Conservation (phyloP, 1,139 yeast species). For the Candida tunisiensis region DNA sequence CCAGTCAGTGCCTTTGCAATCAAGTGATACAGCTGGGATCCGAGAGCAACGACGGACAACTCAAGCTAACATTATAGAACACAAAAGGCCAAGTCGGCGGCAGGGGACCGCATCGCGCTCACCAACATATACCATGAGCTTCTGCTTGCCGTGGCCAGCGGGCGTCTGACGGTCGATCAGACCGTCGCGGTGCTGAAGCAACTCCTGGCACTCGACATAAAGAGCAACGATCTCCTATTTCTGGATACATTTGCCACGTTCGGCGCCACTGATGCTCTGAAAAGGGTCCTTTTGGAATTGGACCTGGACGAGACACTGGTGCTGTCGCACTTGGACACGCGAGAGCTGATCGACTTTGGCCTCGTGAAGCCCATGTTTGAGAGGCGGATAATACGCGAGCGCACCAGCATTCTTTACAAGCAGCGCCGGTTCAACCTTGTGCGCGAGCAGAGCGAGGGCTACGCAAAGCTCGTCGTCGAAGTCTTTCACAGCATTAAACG, state of each 20-base stretch:
- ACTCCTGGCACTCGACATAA: neutral
- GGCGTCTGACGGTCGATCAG: neutral
- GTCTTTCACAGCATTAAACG: too few species aligned
- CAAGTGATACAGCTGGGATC: neutral
- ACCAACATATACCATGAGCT: neutral
- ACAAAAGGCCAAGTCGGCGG: neutral
- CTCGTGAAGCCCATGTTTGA: neutral
- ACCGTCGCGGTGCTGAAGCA: neutral
- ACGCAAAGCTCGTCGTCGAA: conserved; percentile 44
- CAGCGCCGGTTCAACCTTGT: conserved; percentile 57
- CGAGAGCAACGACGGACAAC: neutral
- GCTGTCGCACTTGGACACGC: neutral
- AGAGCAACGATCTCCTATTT: neutral
- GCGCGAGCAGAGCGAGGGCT: conserved; percentile 77
- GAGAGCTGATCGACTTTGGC: neutral
- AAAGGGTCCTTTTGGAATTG: neutral
- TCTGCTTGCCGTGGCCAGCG: neutral
- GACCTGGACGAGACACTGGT: neutral
- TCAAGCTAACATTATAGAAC: neutral
- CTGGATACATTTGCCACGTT: neutral
- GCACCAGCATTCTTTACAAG: conserved; percentile 34
- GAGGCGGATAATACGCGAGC: conserved; percentile 27
- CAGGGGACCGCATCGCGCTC: too few species aligned
- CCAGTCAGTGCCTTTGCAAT: too few species aligned
- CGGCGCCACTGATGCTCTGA: neutral